A percentile compares a stretch with the other conserved stretches of the same genome.
phyloP scores from a whole-genome alignment of 1,139 yeast genomes.

The Arxiozyma bovina region DNA sequence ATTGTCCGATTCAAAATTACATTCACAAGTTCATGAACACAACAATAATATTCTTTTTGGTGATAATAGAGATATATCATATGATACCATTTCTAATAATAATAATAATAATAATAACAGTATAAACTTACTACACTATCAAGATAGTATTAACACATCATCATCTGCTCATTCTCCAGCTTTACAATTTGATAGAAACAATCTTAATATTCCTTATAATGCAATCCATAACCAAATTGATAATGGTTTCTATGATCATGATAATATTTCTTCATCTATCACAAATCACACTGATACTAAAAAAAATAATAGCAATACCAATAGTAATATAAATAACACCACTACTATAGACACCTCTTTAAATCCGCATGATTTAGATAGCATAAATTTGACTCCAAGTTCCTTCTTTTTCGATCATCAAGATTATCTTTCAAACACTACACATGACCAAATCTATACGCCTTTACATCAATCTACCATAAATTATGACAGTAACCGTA shows the following conservation, averaged over 20 bases:
- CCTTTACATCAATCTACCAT: background rate
- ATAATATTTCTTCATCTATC: background rate
- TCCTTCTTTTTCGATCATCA: slow-evolving; percentile 5
- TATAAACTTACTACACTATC: background rate
- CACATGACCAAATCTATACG: slow-evolving; percentile 6
- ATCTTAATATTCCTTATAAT: slow-evolving; percentile 1
- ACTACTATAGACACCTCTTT: background rate
- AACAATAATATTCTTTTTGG: slow-evolving; percentile 5
- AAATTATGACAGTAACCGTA: background rate
- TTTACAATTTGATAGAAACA: background rate
- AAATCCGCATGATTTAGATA: slow-evolving; percentile 3
- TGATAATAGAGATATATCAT: background rate
- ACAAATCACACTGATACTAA: background rate
- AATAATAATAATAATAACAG: background rate
- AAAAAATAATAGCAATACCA: background rate
- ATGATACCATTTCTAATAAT: background rate
- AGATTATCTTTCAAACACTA: background rate
- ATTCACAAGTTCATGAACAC: background rate
- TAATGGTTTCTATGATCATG: background rate
- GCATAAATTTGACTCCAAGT: slow-evolving; percentile 2
- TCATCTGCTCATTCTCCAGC: background rate
- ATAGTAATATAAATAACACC: background rate
- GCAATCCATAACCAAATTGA: background rate
- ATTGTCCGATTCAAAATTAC: background rate
- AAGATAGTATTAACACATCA: background rate